A percentile compares a stretch with the other conserved stretches of the same genome.
phyloP scores from a whole-genome alignment of 129 eudicot species.

The Kitagawia praeruptora region DNA sequence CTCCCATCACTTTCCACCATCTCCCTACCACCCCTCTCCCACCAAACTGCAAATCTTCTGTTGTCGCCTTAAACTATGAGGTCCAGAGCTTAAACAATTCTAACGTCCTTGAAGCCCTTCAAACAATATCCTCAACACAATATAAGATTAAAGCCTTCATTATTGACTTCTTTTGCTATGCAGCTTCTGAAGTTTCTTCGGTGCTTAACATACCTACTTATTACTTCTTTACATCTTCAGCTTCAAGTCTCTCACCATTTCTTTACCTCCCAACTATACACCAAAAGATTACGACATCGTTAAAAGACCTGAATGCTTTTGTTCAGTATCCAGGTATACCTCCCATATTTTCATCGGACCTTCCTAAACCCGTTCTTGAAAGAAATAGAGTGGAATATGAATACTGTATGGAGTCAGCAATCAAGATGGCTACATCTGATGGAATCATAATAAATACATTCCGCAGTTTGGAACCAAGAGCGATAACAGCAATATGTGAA shows the following conservation, averaged over 20 bases:
- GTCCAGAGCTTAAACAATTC: constrained; percentile 38
- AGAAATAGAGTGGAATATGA: not conserved
- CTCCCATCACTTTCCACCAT: constrained; percentile 32
- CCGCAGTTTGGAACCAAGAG: constrained; percentile 38
- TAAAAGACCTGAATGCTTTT: constrained; percentile 14
- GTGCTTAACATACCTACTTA: constrained; percentile 45
- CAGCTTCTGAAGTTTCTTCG: constrained; percentile 34
- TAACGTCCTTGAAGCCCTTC: constrained; percentile 26
- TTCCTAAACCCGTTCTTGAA: constrained; percentile 4
- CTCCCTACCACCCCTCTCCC: constrained; percentile 29
- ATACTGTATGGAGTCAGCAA: constrained; percentile 12
- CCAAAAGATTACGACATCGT: constrained; percentile 4
- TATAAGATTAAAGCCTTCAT: constrained; percentile 37
- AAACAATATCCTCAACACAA: constrained; percentile 21
- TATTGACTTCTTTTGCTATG: constrained; percentile 52
- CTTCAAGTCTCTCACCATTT: constrained; percentile 23
- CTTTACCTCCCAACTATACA: constrained; percentile 32
- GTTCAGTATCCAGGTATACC: constrained; percentile 28
- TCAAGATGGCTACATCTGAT: constrained; percentile 18
- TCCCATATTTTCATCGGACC: constrained; percentile 16
- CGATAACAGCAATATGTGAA: constrained; percentile 30
- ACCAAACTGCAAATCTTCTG: constrained; percentile 15
- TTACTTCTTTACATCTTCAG: constrained; percentile 37
- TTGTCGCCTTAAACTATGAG: constrained; percentile 24
- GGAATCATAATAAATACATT: constrained; percentile 47